Conservation (phyloP, 805 yeast species). For the Starmerella stellata region DNA sequence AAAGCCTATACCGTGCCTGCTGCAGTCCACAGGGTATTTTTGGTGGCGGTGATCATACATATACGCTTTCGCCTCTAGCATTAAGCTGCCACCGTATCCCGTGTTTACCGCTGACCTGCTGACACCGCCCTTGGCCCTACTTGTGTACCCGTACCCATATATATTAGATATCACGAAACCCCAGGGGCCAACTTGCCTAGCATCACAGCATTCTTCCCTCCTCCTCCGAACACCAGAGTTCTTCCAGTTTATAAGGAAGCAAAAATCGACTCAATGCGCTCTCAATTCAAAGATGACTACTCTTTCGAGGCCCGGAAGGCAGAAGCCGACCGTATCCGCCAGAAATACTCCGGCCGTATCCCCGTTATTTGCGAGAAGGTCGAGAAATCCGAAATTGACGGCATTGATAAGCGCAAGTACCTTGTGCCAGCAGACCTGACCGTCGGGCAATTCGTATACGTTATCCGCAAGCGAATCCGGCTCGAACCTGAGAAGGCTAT, state of each 20-base stretch:
- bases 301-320: constrained; percentile 91
- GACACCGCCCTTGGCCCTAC: neutral
- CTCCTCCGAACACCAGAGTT: no score
- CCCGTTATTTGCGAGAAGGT: constrained; percentile 97
- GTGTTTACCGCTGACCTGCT: neutral
- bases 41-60: no score
- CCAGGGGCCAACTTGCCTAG: no score
- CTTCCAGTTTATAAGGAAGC: no score
- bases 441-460: constrained; percentile 96
- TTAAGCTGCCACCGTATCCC: neutral
- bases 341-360: constrained; percentile 76
- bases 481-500: constrained; percentile 95
- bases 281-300: constrained; percentile 87
- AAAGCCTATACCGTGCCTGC: no score
- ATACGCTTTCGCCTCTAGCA: no score
- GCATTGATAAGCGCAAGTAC: constrained; percentile 92
- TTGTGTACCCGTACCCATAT: neutral
- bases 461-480: constrained; percentile 86
- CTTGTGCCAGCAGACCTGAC: constrained; percentile 91
- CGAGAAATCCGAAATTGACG: constrained; percentile 88
- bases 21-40: no score
- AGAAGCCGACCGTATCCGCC: constrained; percentile 78
- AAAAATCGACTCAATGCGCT: constrained; percentile 39
- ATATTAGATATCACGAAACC: neutral
- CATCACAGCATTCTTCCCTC: no score